Evolutionary conservation across 306 rosid genomes (phyloP), one percentile per base, ranked within the genome.

Genomic region (Oxytropis ochrocephala): DNA sequence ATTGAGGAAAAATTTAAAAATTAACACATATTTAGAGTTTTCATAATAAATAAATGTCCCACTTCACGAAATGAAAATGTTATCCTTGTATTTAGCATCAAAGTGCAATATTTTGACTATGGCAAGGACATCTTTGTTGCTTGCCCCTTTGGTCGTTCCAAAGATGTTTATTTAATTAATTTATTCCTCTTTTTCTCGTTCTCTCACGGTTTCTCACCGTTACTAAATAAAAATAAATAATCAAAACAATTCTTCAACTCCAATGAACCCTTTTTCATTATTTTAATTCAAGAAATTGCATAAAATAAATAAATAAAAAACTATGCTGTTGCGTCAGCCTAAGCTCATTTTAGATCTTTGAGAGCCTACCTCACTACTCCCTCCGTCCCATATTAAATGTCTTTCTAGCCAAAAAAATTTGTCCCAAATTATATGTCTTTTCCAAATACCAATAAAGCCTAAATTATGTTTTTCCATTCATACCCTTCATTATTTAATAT

Each of bases 61-160:
- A 38, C 49, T 38, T 60, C 38, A 38, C 32, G 10, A 18, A 38
- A 38, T 44, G 24, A 29, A 60, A 17, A 64, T 64, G 24, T 29
- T 44, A 44, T 39, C 55, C 70, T 14, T 16, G 58, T 24, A 72
- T 33, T 71, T 78, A 43, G 64, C 78, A 55, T 71, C 61, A 70
- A 66, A 76, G 75, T 59, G 64, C 63, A 57, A 6, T 58, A 32
- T 42, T 74, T 68, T 67, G 74, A 86, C 70, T 50, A 12, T 44
- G 78, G 55, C 38, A 72, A 48, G 48, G 76, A 84, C 76, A 78
- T 78, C 83, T 79, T 67, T 44, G 82, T 18, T 69, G 67, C 68
- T 62, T 70, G 83, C 70, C 82, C 61, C 42, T 72, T 71, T 69
- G 77, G 42, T 64, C 55, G 51, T 43, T 67, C 67, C 75, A 48